Conservation (phyloP, 495 filamentous ascomycete genomes). For the Talaromyces adpressus region DNA sequence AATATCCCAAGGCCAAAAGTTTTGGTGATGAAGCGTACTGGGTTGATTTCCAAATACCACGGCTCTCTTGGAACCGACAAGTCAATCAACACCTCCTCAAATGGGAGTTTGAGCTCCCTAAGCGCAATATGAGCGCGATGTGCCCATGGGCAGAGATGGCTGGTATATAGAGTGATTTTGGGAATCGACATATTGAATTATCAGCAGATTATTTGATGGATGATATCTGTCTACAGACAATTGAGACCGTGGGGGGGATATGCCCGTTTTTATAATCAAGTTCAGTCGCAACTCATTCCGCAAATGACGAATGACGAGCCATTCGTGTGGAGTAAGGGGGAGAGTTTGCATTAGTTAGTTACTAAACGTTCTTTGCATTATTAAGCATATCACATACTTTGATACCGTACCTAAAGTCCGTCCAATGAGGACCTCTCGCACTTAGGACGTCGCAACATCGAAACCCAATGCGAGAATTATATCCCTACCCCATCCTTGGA, state of each 20-base stretch:
- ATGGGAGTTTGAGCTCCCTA: constrained; percentile 58
- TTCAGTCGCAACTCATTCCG: background rate
- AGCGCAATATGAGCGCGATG: constrained; percentile 72
- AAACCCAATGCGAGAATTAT: no score
- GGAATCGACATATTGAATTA: constrained; percentile 24
- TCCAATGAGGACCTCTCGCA: no score
- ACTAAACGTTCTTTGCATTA: background rate
- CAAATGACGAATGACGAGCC: background rate
- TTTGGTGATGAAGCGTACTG: constrained; percentile 28
- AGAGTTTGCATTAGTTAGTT: background rate
- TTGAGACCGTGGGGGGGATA: background rate
- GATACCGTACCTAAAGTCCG: background rate
- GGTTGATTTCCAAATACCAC: constrained; percentile 85
- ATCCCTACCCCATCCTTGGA: no score
- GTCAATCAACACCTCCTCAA: constrained; percentile 76
- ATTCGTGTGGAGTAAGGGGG: background rate
- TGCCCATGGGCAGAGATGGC: constrained; percentile 74
- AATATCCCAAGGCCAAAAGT: background rate
- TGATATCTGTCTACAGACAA: background rate
- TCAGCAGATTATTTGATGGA: background rate
- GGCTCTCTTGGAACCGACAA: constrained; percentile 62
- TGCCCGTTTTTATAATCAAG: background rate
- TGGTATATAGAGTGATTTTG: constrained; percentile 64
- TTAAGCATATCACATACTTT: background rate
- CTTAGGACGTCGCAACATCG: no score